These are phyloP conservation scores for Cadophora sp. DNA, from an alignment of 2,329 filamentous ascomycete species.

Conservation along the genomic window DNA sequence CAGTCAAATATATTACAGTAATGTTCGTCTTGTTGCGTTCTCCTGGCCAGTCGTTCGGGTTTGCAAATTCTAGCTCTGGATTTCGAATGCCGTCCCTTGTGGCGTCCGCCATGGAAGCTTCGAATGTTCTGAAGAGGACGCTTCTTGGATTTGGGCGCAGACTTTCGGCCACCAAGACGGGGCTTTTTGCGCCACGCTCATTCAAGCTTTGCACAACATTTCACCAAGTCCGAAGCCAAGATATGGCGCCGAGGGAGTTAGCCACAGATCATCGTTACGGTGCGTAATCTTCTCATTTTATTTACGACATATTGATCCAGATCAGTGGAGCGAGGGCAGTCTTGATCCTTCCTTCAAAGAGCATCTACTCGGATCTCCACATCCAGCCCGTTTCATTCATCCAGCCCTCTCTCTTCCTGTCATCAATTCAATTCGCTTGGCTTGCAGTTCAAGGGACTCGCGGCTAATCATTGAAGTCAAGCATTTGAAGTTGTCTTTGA, in stretches of 20 bases:
- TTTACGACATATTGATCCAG: no score
- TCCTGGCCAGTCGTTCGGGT: not conserved
- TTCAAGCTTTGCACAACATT: not conserved
- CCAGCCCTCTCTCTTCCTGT: not conserved
- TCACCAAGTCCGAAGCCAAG: not conserved
- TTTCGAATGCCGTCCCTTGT: not conserved
- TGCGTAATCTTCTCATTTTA: no score
- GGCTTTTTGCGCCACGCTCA: not conserved
- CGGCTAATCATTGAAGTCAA: no score
- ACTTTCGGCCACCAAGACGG: not conserved
- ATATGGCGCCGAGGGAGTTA: not conserved
- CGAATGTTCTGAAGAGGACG: not conserved
- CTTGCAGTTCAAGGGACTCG: not conserved
- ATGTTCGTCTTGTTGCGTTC: not conserved
- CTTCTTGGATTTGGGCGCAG: not conserved
- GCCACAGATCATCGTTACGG: not conserved
- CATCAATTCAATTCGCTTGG: not conserved
- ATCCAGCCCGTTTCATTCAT: no score
- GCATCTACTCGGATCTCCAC: no score
- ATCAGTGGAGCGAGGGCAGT: no score
- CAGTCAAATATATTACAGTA: no score
- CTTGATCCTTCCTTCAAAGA: no score
- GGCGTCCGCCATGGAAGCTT: slow-evolving; percentile 3
- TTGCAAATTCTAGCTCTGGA: slow-evolving; percentile 1
- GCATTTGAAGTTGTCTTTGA: not conserved